Percentiles rank a stretch among this genome's conserved stretches.
Evolutionary conservation across 257 asterid species (phyloP).

Genomic region (Cynanchum wilfordii): DNA sequence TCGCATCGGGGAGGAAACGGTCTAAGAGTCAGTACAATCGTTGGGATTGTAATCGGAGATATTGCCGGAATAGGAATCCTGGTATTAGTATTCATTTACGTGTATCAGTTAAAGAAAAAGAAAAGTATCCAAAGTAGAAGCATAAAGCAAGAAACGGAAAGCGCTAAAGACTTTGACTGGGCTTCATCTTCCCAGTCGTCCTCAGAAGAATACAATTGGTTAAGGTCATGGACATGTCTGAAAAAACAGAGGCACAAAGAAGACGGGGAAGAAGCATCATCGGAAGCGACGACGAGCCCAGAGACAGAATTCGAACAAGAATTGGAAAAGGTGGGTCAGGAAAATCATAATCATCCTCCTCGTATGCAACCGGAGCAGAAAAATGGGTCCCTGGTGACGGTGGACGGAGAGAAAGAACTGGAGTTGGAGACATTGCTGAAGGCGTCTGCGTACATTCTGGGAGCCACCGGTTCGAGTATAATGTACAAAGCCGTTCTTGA

Average conservation of each 20-base stretch:
- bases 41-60: conserved; percentile 70
- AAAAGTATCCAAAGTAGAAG: conserved; percentile 22
- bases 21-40: conserved; percentile 45
- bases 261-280: conserved; percentile 35
- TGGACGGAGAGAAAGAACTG: conserved; percentile 75
- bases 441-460: conserved; percentile 88
- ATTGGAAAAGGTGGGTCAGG: conserved; percentile 13
- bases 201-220: conserved; percentile 61
- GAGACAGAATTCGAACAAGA: conserved; percentile 27
- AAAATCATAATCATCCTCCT: neutral
- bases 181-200: conserved; percentile 54
- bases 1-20: conserved; percentile 21
- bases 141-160: conserved; percentile 40
- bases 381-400: conserved; percentile 68
- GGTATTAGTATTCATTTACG: conserved; percentile 34
- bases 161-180: conserved; percentile 67
- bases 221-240: conserved; percentile 69
- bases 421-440: conserved; percentile 81
- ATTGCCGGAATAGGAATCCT: conserved; percentile 57
- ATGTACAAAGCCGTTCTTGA: conserved; percentile 95
- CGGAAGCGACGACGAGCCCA: conserved; percentile 41
- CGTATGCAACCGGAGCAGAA: conserved; percentile 34
- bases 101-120: conserved; percentile 39
- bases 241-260: conserved; percentile 40
- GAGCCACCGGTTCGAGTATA: conserved; percentile 88